Conservation (phyloP, 805 yeast genomes). For the Torulaspora delbrueckii region DNA sequence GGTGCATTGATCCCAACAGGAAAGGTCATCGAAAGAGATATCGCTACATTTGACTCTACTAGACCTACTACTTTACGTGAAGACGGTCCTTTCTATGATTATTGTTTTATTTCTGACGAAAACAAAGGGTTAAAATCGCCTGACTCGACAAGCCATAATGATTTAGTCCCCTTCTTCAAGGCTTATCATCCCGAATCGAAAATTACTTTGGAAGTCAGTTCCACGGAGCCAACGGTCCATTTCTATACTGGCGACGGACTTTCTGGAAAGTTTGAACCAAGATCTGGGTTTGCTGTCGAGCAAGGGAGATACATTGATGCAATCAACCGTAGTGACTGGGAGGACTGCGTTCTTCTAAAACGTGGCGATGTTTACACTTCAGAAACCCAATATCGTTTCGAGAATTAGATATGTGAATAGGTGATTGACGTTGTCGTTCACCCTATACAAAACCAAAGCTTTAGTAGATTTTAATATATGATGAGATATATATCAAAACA, state of each 20-base stretch:
- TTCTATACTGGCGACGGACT: conserved; percentile 58
- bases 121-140: conserved; percentile 41
- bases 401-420: neutral
- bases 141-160: conserved; percentile 41
- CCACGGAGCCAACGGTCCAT: conserved; percentile 67
- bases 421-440: neutral
- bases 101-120: conserved; percentile 43
- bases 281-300: conserved; percentile 58
- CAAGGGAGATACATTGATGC: conserved; percentile 58
- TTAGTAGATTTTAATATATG: too few relatives aligned
- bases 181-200: conserved; percentile 44
- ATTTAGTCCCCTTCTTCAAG: conserved; percentile 38
- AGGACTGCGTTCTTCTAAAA: conserved; percentile 42
- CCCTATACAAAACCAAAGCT: neutral
- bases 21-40: conserved; percentile 28
- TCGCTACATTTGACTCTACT: conserved; percentile 25
- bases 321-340: conserved; percentile 44
- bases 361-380: conserved; percentile 54
- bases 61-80: conserved; percentile 29
- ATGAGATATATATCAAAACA: too few relatives aligned
- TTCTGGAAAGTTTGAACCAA: conserved; percentile 36
- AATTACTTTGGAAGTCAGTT: conserved; percentile 39
- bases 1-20: conserved; percentile 46
- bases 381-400: conserved; percentile 29
- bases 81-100: conserved; percentile 39